phyloP scores from a whole-genome alignment of 352 stramenopile genomes.

The Globisporangium irregulare region DNA sequence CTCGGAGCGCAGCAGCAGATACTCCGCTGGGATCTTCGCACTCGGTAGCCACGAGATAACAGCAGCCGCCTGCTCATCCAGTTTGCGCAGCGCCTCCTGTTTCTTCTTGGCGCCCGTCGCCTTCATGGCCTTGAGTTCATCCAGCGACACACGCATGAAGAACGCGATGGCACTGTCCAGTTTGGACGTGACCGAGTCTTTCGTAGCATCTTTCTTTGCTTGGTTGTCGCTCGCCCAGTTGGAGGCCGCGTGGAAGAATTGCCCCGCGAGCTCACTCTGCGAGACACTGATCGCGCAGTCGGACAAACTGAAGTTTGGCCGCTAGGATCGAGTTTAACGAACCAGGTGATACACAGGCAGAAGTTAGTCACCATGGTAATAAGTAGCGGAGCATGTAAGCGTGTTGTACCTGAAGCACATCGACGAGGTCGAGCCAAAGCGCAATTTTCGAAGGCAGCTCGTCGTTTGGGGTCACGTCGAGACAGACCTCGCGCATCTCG shows the following conservation, averaged over 20 bases:
- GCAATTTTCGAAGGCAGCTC: slow-evolving; percentile 49
- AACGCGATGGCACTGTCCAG: slow-evolving; percentile 58
- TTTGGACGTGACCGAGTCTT: slow-evolving; percentile 18
- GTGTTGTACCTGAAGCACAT: slow-evolving; percentile 70
- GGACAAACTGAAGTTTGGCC: slow-evolving; percentile 51
- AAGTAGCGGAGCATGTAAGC: not conserved
- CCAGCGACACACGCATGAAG: slow-evolving; percentile 67
- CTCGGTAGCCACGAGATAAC: slow-evolving; percentile 58
- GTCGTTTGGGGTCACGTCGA: slow-evolving; percentile 55
- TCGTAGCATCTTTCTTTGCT: slow-evolving; percentile 8
- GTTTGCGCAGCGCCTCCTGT: slow-evolving; percentile 25
- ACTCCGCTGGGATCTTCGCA: slow-evolving; percentile 61
- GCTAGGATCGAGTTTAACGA: slow-evolving; percentile 20
- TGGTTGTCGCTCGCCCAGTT: not conserved
- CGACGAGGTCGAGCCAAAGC: slow-evolving; percentile 76
- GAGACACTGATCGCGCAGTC: slow-evolving; percentile 33
- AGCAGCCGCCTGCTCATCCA: slow-evolving; percentile 48
- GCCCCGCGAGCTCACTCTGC: slow-evolving; percentile 35
- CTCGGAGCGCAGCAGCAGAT: slow-evolving; percentile 68
- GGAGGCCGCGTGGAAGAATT: slow-evolving; percentile 47
- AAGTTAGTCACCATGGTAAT: too few species aligned
- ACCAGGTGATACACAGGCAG: too few species aligned
- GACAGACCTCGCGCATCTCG: slow-evolving; percentile 30
- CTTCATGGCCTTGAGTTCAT: slow-evolving; percentile 42
- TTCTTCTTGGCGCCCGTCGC: slow-evolving; percentile 34